Evolutionary conservation across 1,139 yeast species (phyloP), one percentile per base, ranked within the genome.

Genomic region (Protomyces macrosporus): DNA sequence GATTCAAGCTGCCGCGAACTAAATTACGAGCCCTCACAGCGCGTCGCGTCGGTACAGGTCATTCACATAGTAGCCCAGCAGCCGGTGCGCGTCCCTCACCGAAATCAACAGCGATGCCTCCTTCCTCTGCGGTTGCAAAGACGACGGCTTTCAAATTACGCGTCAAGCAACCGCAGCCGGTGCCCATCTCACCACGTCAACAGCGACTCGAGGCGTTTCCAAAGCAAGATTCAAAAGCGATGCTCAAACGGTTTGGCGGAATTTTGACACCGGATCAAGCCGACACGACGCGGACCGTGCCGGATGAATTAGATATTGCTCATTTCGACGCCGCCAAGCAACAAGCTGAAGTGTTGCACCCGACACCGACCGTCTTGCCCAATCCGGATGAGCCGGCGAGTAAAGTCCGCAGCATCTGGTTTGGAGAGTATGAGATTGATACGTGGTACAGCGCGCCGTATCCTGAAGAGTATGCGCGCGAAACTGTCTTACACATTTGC

Each of bases 381-480:
- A 36, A 55, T 14, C 58, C 62, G 5, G 59, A 55, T 74, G 60
- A 56, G 37, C 58, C 42, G 67, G 66, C 55, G 42, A 55, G 52
- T 39, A 55, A 58, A 32, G 40, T 61, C 50, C 48, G 64, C 77
- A 82, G 77, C 58, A 86, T 91, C 34, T 87, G 84, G 69, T 84
- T 91, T 68, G 82, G 90, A 45, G 82, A 82, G 61, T 83, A 75
- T 72, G 91, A 86, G 72, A 88, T 91, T 35, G 87, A 86, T 67
- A 89, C 97, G 0, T 90, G 98, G 97, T 90, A 89, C 73, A 83
- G 89, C 3, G 87, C 97, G 0, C 98, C 98, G 0, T 93, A 89
- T 72, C 97, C 98, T 0, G 90, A 88, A 67, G 96, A 90, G 71
- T 88, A 85, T 71, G 83, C 90, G 42, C 81, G 80, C 53, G 82